phyloP scores from a whole-genome alignment of 192 early-diverging fungal genomes.

The Gaertneriomyces sp. region DNA sequence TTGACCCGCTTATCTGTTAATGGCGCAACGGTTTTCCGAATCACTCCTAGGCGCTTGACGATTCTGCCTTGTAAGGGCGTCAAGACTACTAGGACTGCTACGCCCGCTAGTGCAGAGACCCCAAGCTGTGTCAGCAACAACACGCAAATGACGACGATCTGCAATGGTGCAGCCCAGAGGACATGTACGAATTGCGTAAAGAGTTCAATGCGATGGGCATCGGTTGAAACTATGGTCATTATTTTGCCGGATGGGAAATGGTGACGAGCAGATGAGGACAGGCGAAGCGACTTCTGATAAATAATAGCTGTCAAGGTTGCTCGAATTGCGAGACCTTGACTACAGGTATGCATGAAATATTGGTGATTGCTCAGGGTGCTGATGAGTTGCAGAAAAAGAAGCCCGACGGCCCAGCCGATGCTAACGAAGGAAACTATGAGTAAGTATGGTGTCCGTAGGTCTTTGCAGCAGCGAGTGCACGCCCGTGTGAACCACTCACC shows the following conservation, averaged over 20 bases:
- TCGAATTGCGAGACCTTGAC: conserved; percentile 45
- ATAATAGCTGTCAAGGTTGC: conserved; percentile 49
- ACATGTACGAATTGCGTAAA: conserved; percentile 38
- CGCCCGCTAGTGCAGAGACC: conserved; percentile 45
- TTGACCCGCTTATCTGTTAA: conserved; percentile 75
- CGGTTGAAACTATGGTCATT: conserved; percentile 59
- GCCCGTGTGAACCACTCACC: not conserved
- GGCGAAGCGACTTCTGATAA: conserved; percentile 56
- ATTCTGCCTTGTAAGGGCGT: conserved; percentile 41
- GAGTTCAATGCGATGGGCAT: conserved; percentile 60
- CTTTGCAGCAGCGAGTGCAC: not conserved
- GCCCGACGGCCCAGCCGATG: conserved; percentile 30
- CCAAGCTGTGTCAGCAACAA: conserved; percentile 42
- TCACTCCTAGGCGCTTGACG: conserved; percentile 31
- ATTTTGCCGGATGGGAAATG: conserved; percentile 61
- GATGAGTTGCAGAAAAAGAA: conserved; percentile 26
- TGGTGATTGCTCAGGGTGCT: conserved; percentile 32
- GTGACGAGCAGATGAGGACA: conserved; percentile 52
- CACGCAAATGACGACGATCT: conserved; percentile 38
- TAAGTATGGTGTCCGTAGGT: too few relatives aligned
- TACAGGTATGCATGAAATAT: conserved; percentile 41
- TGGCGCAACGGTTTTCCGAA: conserved; percentile 45
- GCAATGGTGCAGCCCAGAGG: conserved; percentile 44
- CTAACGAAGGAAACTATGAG: conserved; percentile 10
- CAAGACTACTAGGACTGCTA: conserved; percentile 43